phyloP scores from a whole-genome alignment of 768 basidiomycete genomes.

The Gymnopilus junonius region DNA sequence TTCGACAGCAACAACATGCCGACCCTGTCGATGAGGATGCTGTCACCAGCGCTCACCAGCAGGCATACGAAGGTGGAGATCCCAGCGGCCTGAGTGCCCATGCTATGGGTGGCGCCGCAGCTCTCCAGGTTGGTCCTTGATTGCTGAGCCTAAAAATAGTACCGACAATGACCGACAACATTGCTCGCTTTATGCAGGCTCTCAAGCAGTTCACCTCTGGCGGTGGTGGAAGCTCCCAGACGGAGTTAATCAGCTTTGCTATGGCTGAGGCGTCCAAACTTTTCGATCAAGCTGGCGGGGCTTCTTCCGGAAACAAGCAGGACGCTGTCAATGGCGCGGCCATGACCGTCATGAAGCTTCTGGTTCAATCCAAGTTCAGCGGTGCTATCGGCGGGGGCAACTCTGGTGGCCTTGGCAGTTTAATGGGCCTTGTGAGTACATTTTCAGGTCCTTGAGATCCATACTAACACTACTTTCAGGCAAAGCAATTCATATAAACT shows the following conservation, averaged over 20 bases:
- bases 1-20: slow-evolving; percentile 47
- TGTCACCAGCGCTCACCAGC: slow-evolving; percentile 61
- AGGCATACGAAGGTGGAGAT: slow-evolving; percentile 62
- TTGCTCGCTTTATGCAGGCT: slow-evolving; percentile 42
- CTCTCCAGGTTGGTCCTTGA: slow-evolving; percentile 56
- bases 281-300: slow-evolving; percentile 71
- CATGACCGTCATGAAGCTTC: slow-evolving; percentile 83
- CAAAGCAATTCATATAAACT: slow-evolving; percentile 12
- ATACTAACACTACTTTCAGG: slow-evolving; percentile 6
- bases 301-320: slow-evolving; percentile 73
- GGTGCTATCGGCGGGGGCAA: slow-evolving; percentile 58
- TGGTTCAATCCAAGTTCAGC: slow-evolving; percentile 71
- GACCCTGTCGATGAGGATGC: slow-evolving; percentile 70
- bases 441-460: background rate
- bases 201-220: slow-evolving; percentile 73
- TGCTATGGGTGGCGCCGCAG: slow-evolving; percentile 78
- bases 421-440: slow-evolving; percentile 64
- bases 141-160: background rate
- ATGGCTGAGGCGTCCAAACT: slow-evolving; percentile 83
- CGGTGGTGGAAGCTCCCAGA: slow-evolving; percentile 48
- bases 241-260: slow-evolving; percentile 80
- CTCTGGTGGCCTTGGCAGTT: slow-evolving; percentile 68
- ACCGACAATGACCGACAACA: background rate
- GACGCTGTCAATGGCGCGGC: slow-evolving; percentile 86
- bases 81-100: slow-evolving; percentile 58